Conservation (phyloP, 2,329 filamentous ascomycete genomes). For the Hirsutella minnesotensis region DNA sequence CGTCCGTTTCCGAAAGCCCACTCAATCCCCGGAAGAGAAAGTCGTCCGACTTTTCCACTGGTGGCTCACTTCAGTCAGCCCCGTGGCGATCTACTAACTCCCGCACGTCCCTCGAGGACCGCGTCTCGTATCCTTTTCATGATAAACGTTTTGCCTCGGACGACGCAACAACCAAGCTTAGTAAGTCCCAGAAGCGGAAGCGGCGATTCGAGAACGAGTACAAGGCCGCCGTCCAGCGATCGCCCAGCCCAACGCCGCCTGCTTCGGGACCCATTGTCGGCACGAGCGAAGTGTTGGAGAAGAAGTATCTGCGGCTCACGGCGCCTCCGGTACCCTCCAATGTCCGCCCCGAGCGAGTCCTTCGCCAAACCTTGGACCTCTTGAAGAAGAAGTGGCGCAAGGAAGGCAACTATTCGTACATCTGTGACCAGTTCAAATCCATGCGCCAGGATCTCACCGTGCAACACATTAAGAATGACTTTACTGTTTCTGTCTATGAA, state of each 20-base stretch:
- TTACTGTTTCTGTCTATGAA: slow-evolving; percentile 94
- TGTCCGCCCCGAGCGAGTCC: slow-evolving; percentile 70
- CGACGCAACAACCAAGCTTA: slow-evolving; percentile 42
- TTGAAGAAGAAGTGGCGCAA: slow-evolving; percentile 91
- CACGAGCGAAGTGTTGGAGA: slow-evolving; percentile 74
- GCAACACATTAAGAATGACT: slow-evolving; percentile 91
- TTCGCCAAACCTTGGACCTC: slow-evolving; percentile 75
- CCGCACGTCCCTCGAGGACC: slow-evolving; percentile 53
- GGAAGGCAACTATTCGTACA: slow-evolving; percentile 91
- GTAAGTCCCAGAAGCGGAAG: slow-evolving; percentile 87
- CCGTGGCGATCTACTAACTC: slow-evolving; percentile 67
- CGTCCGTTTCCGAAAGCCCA: slow-evolving; percentile 13
- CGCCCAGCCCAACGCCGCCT: slow-evolving; percentile 45
- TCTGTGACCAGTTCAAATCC: slow-evolving; percentile 98
- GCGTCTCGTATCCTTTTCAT: slow-evolving; percentile 50
- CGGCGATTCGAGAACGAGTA: slow-evolving; percentile 70
- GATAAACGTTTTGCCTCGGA: slow-evolving; percentile 31
- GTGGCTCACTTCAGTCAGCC: slow-evolving; percentile 44
- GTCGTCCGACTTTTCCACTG: slow-evolving; percentile 51
- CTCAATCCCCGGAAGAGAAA: slow-evolving; percentile 66
- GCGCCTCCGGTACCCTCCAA: slow-evolving; percentile 77
- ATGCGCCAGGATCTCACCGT: slow-evolving; percentile 96
- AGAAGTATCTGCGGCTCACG: slow-evolving; percentile 88
- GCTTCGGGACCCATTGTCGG: slow-evolving; percentile 67
- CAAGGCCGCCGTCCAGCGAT: slow-evolving; percentile 39